phyloP scores from a whole-genome alignment of 1,139 yeast genomes.

The Scheffersomyces cryptocercus region DNA sequence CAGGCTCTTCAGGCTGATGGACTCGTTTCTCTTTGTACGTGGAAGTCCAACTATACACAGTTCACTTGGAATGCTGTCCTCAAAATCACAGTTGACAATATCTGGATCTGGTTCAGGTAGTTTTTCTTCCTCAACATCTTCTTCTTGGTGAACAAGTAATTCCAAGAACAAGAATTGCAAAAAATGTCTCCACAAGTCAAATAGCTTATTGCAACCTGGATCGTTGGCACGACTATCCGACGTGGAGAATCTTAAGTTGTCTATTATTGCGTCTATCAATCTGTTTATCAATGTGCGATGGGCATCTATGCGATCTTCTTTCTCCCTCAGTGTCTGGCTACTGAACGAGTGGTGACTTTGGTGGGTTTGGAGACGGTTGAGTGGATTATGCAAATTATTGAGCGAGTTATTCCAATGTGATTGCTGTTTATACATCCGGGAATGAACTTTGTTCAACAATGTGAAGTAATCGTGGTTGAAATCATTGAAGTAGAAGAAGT shows the following conservation, averaged over 20 bases:
- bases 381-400: not conserved
- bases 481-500: conserved; percentile 28
- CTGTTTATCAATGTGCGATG: conserved; percentile 13
- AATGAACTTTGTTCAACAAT: conserved; percentile 24
- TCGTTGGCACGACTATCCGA: not conserved
- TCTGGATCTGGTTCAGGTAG: too few relatives aligned
- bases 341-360: conserved; percentile 4
- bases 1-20: not conserved
- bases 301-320: conserved; percentile 6
- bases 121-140: conserved; percentile 8
- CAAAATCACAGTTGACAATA: too few relatives aligned
- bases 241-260: conserved; percentile 13
- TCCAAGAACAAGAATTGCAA: conserved; percentile 17
- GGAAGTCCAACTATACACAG: too few relatives aligned
- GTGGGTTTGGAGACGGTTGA: conserved; percentile 1
- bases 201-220: conserved; percentile 7
- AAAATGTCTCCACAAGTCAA: conserved; percentile 21
- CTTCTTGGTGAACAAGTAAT: conserved; percentile 11
- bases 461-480: conserved; percentile 25
- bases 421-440: conserved; percentile 14
- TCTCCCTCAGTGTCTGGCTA: conserved; percentile 1
- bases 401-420: conserved; percentile 6
- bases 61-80: too few relatives aligned
- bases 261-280: conserved; percentile 15
- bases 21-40: too few relatives aligned